These are phyloP conservation scores for Juncus effusus DNA, from an alignment of 176 grass and related monocot genomes.

Conservation along the genomic window DNA sequence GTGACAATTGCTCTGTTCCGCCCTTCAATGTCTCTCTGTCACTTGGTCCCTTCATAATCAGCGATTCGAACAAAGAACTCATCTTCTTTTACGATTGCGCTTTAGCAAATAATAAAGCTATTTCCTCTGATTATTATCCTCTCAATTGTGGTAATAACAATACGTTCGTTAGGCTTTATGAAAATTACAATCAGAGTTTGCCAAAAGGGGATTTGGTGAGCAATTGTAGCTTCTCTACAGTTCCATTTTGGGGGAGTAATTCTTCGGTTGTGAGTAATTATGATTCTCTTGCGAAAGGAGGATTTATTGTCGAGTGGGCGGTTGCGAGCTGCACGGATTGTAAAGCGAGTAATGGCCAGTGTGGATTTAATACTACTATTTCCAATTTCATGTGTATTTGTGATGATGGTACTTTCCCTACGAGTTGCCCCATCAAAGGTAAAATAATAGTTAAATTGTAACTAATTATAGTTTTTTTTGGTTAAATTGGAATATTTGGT, in stretches of 20 bases:
- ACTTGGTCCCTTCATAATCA: conserved; percentile 20
- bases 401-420: conserved; percentile 1
- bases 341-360: conserved; percentile 26
- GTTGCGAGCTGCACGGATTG: conserved; percentile 17
- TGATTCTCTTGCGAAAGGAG: conserved; percentile 15
- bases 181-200: background rate
- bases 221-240: conserved; percentile 2
- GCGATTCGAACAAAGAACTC: background rate
- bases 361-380: conserved; percentile 25
- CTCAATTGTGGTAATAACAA: background rate
- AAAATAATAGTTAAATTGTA: background rate
- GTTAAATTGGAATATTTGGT: background rate
- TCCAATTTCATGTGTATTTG: conserved; percentile 41
- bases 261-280: conserved; percentile 14
- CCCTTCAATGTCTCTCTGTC: conserved; percentile 32
- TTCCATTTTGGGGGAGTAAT: conserved; percentile 5
- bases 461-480: background rate
- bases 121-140: background rate
- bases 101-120: background rate
- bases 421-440: conserved; percentile 10
- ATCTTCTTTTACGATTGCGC: conserved; percentile 13
- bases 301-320: conserved; percentile 36
- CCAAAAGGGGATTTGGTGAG: background rate
- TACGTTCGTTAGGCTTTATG: conserved; percentile 2
- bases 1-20: conserved; percentile 1